Evolutionary conservation across 1,139 yeast genomes (phyloP), one percentile per base, ranked within the genome.

Genomic region (Casaregolazyma suthepensis): DNA sequence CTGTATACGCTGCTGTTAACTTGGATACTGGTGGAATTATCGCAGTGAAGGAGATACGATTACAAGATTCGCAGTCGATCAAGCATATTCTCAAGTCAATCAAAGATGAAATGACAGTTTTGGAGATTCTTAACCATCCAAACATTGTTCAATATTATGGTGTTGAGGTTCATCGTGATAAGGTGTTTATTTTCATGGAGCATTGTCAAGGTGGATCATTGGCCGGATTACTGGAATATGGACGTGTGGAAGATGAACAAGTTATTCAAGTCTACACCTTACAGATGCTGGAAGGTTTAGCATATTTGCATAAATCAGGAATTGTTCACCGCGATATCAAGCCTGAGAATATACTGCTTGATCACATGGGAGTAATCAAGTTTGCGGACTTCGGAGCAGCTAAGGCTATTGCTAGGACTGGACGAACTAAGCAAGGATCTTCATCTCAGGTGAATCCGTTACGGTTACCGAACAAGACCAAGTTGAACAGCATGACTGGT

Each of bases 351-450:
- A 85, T 94, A 48, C 74, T 94, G 51, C 75, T 94, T 52, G 97
- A 93, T 69, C 95, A 87, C 66, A 84, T 85, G 71, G 98, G 98
- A 19, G 91, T 91, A 23, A 85, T 93, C 62, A 93, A 93, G 68
- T 90, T 87, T 74, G 97, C 91, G 53, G 98, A 93, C 71, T 93
- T 93, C 67, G 99, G 99, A 42, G 97, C 98, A 6, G 98, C 99
- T 5, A 91, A 91, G 70, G 95, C 91, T 17, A 86, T 90, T 62
- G 96, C 96, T 1, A 79, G 82, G 48, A 78, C 81, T 50, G 85
- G 85, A 56, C 75, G 77, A 65, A 74, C 65, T 63, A 72, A 51
- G 59, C 35, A 54, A 3, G 43, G 64, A 7, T 49, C 58, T 12
- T 48, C 55, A 1, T 46, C 53, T 29, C 53, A 51, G 6, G 53